Percentiles rank a stretch among this genome's conserved stretches.
Conservation (phyloP, 352 stramenopile species). For the Globisporangium recalcitrans region DNA sequence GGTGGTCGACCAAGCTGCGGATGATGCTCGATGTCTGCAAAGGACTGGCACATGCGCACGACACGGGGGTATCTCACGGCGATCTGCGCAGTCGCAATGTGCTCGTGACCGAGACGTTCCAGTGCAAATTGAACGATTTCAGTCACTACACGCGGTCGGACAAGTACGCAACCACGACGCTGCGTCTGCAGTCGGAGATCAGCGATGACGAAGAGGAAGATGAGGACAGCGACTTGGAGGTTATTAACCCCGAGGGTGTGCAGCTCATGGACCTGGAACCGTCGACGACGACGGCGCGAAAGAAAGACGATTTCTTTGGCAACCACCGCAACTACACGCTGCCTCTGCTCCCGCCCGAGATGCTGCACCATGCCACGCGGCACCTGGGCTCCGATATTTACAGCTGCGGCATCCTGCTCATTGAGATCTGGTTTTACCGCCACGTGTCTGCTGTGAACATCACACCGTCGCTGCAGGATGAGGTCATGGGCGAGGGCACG, state of each 20-base stretch:
- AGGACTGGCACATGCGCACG: conserved; percentile 52
- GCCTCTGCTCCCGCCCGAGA: conserved; percentile 42
- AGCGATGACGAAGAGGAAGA: conserved; percentile 16
- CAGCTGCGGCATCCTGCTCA: conserved; percentile 46
- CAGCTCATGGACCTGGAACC: conserved; percentile 28
- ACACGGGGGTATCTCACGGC: conserved; percentile 41
- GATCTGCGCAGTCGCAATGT: conserved; percentile 71
- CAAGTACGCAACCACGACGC: conserved; percentile 22
- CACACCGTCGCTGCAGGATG: conserved; percentile 15
- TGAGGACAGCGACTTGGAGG: conserved; percentile 19
- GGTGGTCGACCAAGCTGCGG: conserved; percentile 38
- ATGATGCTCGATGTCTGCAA: conserved; percentile 55
- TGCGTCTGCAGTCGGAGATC: conserved; percentile 16
- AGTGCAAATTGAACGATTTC: conserved; percentile 59
- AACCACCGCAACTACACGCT: conserved; percentile 21
- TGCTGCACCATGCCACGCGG: conserved; percentile 30
- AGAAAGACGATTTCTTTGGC: conserved; percentile 2
- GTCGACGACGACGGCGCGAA: background rate
- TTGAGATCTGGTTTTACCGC: conserved; percentile 53
- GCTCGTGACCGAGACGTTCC: conserved; percentile 45
- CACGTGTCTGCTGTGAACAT: conserved; percentile 35
- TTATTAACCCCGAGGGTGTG: conserved; percentile 27
- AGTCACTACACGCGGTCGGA: conserved; percentile 28
- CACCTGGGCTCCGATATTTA: conserved; percentile 50
- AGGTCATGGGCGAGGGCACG: conserved; percentile 8